phyloP scores from a whole-genome alignment of 352 stramenopile genomes.

The Globisporangium rhizosaccharum region DNA sequence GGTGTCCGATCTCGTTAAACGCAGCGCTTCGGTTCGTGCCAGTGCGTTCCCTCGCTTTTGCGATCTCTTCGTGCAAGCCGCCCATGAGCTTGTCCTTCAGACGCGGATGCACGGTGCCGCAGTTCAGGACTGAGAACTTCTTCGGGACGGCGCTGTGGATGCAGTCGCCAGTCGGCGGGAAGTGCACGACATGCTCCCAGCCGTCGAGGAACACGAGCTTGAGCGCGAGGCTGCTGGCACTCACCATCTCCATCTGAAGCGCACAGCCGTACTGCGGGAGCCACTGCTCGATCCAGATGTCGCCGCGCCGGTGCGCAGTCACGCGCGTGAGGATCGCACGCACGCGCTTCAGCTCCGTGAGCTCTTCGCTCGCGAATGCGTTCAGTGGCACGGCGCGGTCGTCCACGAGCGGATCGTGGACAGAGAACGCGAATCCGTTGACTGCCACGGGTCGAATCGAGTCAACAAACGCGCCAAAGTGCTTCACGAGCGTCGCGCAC shows the following conservation, averaged over 20 bases:
- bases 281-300: conserved; percentile 31
- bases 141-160: conserved; percentile 37
- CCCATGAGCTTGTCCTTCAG: conserved; percentile 10
- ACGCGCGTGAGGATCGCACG: conserved; percentile 9
- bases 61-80: conserved; percentile 16
- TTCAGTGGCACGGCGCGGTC: conserved; percentile 20
- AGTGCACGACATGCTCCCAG: conserved; percentile 35
- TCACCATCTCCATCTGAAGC: conserved; percentile 28
- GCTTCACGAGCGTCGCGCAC: conserved; percentile 16
- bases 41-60: conserved; percentile 19
- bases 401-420: conserved; percentile 11
- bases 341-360: conserved; percentile 15
- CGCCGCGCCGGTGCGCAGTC: background rate
- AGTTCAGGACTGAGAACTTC: conserved; percentile 20
- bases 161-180: conserved; percentile 17
- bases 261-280: conserved; percentile 41
- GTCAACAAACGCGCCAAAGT: conserved; percentile 19
- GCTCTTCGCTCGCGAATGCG: conserved; percentile 22
- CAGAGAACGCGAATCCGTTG: conserved; percentile 10
- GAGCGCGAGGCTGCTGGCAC: conserved; percentile 16
- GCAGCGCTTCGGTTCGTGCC: conserved; percentile 25
- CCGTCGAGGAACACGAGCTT: conserved; percentile 35
- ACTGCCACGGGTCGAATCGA: conserved; percentile 10
- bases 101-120: conserved; percentile 19
- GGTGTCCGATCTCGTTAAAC: conserved; percentile 23